phyloP scores from a whole-genome alignment of 108 stramenopile species.

The Cyclostephanos invisitatus region DNA sequence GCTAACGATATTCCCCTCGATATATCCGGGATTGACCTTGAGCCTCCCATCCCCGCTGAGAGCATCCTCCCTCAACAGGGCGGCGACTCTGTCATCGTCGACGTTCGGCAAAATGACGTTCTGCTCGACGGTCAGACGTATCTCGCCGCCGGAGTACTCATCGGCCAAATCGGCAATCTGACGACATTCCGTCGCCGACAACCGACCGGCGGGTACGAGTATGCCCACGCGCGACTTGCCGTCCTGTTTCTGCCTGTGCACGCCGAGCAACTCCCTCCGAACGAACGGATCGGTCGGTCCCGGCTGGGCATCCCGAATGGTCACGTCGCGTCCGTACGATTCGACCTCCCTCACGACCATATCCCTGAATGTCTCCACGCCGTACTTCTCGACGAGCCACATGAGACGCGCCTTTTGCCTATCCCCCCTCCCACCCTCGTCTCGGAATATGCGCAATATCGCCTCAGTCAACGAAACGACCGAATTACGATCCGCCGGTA shows the following conservation, averaged over 20 bases:
- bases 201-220: constrained; percentile 82
- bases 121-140: constrained; percentile 94
- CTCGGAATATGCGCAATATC: constrained; percentile 87
- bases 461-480: constrained; percentile 84
- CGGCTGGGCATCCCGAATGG: constrained; percentile 64
- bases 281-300: constrained; percentile 57
- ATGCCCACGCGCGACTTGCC: constrained; percentile 88
- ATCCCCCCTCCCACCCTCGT: constrained; percentile 85
- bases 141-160: constrained; percentile 82
- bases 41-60: constrained; percentile 58
- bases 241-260: constrained; percentile 88
- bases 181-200: constrained; percentile 76
- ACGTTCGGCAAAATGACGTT: constrained; percentile 94
- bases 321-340: constrained; percentile 72
- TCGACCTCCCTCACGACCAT: constrained; percentile 71
- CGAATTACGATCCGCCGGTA: constrained; percentile 75
- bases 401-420: constrained; percentile 90
- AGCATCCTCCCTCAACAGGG: constrained; percentile 64
- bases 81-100: constrained; percentile 63
- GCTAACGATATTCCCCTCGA: constrained; percentile 85
- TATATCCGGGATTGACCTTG: constrained; percentile 69
- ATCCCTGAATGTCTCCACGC: constrained; percentile 78
- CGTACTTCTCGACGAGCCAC: constrained; percentile 93
- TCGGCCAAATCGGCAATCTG: constrained; percentile 88
- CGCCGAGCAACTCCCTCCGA: constrained; percentile 84